Conservation (phyloP, 495 filamentous ascomycete species). For the Elaphomyces granulatus region DNA sequence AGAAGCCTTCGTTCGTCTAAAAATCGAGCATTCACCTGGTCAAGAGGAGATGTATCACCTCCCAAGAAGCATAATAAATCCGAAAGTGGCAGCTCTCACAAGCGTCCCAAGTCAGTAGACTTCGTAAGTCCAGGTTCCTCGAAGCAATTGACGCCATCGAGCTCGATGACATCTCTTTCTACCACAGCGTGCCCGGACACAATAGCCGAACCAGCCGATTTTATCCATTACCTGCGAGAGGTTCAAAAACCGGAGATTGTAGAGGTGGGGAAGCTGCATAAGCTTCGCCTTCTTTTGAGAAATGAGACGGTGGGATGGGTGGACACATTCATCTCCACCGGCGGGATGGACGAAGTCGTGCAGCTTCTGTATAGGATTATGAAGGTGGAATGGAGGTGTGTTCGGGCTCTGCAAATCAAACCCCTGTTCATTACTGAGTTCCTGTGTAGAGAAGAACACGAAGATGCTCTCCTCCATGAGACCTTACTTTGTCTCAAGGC, state of each 20-base stretch:
- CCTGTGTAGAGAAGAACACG: conserved; percentile 73
- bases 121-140: conserved; percentile 32
- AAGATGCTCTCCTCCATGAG: conserved; percentile 85
- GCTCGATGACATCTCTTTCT: conserved; percentile 28
- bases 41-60: conserved; percentile 43
- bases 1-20: conserved; percentile 46
- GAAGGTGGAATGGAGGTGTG: conserved; percentile 90
- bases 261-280: conserved; percentile 89
- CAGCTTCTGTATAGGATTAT: conserved; percentile 76
- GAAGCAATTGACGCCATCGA: conserved; percentile 30
- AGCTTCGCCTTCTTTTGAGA: conserved; percentile 74
- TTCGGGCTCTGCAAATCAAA: conserved; percentile 6
- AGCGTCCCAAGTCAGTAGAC: conserved; percentile 31
- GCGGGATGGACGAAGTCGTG: conserved; percentile 87
- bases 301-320: conserved; percentile 96
- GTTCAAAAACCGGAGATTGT: conserved; percentile 65
- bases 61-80: conserved; percentile 44
- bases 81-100: conserved; percentile 26
- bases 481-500: conserved; percentile 88
- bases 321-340: conserved; percentile 72
- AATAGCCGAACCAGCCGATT: conserved; percentile 54
- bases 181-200: conserved; percentile 31
- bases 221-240: conserved; percentile 64
- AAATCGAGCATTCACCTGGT: conserved; percentile 54
- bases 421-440: conserved; percentile 9